Conservation (phyloP, 148 eudicot genomes). For the Chenopodium suecicum region DNA sequence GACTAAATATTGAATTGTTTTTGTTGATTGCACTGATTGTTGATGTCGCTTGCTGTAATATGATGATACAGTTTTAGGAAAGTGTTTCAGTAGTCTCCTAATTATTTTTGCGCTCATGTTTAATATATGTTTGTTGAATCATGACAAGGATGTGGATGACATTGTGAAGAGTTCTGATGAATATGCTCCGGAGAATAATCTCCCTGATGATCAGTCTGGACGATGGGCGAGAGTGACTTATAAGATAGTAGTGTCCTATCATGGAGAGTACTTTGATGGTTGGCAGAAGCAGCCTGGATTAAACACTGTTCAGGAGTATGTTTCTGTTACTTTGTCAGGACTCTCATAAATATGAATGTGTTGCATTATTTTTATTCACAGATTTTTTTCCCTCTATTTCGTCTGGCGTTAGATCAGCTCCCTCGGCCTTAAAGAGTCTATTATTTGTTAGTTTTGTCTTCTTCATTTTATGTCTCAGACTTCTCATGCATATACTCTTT, state of each 20-base stretch:
- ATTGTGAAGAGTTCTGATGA: slow-evolving; percentile 33
- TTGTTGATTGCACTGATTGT: background rate
- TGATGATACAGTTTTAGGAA: background rate
- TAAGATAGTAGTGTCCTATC: slow-evolving; percentile 79
- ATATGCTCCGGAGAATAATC: slow-evolving; percentile 33
- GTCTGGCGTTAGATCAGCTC: background rate
- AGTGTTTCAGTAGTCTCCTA: background rate
- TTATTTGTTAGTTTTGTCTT: background rate
- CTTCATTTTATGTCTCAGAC: background rate
- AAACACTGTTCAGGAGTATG: slow-evolving; percentile 85
- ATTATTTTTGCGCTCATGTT: background rate
- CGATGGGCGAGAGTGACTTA: slow-evolving; percentile 85
- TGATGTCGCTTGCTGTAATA: background rate
- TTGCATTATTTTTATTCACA: background rate
- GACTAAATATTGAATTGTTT: background rate
- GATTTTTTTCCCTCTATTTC: background rate
- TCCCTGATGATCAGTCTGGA: slow-evolving; percentile 49
- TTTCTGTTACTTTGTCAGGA: slow-evolving; percentile 10
- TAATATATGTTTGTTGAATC: slow-evolving; percentile 3
- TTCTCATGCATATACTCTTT: background rate
- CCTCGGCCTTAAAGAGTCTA: background rate
- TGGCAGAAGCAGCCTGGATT: slow-evolving; percentile 98
- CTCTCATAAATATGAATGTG: background rate
- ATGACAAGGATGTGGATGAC: slow-evolving; percentile 34
- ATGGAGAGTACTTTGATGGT: slow-evolving; percentile 86